Conservation (phyloP, 1,284 basidiomycete genomes). For the Leucoagaricus sp. region DNA sequence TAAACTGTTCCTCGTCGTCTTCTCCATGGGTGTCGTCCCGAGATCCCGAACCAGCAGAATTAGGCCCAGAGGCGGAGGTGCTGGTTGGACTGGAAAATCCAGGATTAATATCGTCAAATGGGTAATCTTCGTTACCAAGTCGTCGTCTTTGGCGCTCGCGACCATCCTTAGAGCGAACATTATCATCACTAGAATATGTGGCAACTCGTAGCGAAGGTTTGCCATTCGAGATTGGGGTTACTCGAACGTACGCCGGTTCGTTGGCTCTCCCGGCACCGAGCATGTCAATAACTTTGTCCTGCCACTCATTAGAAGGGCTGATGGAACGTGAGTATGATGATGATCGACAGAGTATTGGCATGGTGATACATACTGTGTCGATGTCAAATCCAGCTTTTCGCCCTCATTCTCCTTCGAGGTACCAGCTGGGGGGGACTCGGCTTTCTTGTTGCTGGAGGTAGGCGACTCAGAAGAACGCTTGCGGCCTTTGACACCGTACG, state of each 20-base stretch:
- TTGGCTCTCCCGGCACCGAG: conserved; percentile 28
- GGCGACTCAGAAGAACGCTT: conserved; percentile 36
- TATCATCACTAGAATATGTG: conserved; percentile 26
- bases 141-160: conserved; percentile 27
- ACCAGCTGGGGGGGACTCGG: conserved; percentile 14
- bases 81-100: conserved; percentile 15
- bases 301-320: conserved; percentile 82
- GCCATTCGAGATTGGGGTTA: not conserved
- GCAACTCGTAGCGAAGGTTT: conserved; percentile 7
- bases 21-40: not conserved
- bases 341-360: conserved; percentile 1
- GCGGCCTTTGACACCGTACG: conserved; percentile 73
- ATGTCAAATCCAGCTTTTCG: conserved; percentile 41
- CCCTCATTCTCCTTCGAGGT: conserved; percentile 21
- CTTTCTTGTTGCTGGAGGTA: conserved; percentile 18
- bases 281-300: conserved; percentile 59
- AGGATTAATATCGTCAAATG: conserved; percentile 11
- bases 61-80: not conserved
- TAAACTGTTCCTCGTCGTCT: conserved; percentile 50
- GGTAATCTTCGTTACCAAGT: conserved; percentile 25
- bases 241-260: conserved; percentile 12
- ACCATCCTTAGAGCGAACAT: conserved; percentile 21
- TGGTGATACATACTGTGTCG: conserved; percentile 54
- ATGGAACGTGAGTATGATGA: conserved; percentile 10
- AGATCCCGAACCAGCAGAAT: not conserved